Evolutionary conservation across 108 stramenopile species (phyloP), one percentile per base, ranked within the genome.

Genomic region (Heterococcus sp.): DNA sequence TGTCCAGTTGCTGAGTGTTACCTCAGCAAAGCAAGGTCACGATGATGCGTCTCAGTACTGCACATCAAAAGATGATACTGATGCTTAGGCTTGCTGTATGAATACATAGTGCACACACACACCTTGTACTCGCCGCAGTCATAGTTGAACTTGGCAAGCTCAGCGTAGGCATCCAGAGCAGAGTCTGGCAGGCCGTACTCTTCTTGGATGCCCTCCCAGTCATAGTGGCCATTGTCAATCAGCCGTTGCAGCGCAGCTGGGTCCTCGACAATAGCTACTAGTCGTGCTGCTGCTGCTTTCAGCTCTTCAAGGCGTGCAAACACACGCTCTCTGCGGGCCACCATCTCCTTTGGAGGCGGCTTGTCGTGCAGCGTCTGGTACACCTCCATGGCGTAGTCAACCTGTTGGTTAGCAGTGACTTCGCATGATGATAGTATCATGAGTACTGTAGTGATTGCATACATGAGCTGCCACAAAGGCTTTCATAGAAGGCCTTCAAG

Each of bases 331-430:
- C 81, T 66, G 28, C 73, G 73, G 46, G 69, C 65, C 39, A 74
- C 67, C 81, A 82, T 82, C 21, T 82, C 81, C 73, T 76, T 14
- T 1, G 58, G 32, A 5, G 32, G 65, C 46, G 3, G 31, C 32
- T 32, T 68, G 64, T 46, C 75, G 72, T 82, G 74, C 37, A 82
- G 81, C 39, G 38, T 82, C 21, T 40, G 66, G 35, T 82, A 74
- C 3, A 82, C 67, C 66, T 82, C 81, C 81, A 82, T 82, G 0
- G 81, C 81, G 39, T 82, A 82, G 81, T 82, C 81, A 37, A 65
- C 70, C 79, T 81, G 71, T 35, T n/a, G n/a, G n/a, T n/a, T n/a
- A n/a, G n/a, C n/a, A n/a, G n/a, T n/a, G n/a, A n/a, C n/a, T n/a
- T n/a, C n/a, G n/a, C n/a, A n/a, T n/a, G n/a, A n/a, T n/a, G n/a